These are phyloP conservation scores for Melastoma candidum DNA, from an alignment of 441 rosid genomes.

Conservation along the genomic window DNA sequence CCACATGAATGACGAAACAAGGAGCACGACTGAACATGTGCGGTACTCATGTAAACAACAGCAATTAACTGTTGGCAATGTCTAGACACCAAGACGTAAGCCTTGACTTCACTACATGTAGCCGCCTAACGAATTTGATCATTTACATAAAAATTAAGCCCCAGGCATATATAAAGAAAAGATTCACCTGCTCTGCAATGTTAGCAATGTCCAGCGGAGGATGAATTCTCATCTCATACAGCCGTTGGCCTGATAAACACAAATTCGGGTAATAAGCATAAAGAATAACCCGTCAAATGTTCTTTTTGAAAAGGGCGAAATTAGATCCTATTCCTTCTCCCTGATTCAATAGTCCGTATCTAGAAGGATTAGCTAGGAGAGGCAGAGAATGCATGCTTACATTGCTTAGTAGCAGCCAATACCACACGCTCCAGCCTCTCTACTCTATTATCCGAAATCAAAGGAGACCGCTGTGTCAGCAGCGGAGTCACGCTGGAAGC, in stretches of 20 bases:
- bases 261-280: background rate
- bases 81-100: background rate
- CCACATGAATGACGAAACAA: too few relatives aligned
- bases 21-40: too few relatives aligned
- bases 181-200: conserved; percentile 50
- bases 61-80: too few relatives aligned
- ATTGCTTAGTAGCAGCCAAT: conserved; percentile 74
- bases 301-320: background rate
- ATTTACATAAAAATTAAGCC: background rate
- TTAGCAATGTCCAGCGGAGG: conserved; percentile 45
- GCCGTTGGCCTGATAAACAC: conserved; percentile 49
- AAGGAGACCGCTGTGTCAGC: conserved; percentile 55
- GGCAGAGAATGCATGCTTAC: conserved; percentile 23
- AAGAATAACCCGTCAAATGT: background rate
- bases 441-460: conserved; percentile 65
- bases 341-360: background rate
- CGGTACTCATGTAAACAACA: too few relatives aligned
- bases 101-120: background rate
- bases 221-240: conserved; percentile 66
- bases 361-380: background rate
- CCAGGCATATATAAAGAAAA: conserved; percentile 12
- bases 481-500: conserved; percentile 81
- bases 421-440: conserved; percentile 67
- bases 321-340: too few relatives aligned
- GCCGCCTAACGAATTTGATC: background rate